Evolutionary conservation across 2,329 filamentous ascomycete species (phyloP).

Genomic region (Monilinia laxa): DNA sequence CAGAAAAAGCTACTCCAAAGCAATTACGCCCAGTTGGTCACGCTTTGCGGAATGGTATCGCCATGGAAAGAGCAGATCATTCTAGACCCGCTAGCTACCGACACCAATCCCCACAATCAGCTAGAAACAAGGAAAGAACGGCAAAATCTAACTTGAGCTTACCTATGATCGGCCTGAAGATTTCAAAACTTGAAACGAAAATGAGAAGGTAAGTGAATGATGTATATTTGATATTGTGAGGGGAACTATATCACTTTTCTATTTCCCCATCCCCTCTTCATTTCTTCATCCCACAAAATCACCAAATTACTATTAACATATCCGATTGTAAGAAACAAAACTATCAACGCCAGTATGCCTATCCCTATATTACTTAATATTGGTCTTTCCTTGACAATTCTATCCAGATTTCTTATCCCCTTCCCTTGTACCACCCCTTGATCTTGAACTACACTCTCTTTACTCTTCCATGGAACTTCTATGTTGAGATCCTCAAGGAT

Average conservation of each 20-base stretch:
- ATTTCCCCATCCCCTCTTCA: conserved; percentile 31
- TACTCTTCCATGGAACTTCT: conserved; percentile 31
- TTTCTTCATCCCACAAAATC: conserved; percentile 31
- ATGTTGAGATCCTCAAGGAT: conserved; percentile 43
- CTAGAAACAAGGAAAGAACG: no score
- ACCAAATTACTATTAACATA: conserved; percentile 31
- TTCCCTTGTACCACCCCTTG: conserved; percentile 31
- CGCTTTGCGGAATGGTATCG: neutral
- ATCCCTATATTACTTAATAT: conserved; percentile 31
- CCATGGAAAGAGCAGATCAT: neutral
- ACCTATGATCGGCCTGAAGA: neutral
- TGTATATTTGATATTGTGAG: neutral
- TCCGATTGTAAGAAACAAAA: conserved; percentile 24
- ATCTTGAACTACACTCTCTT: conserved; percentile 25
- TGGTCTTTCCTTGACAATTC: conserved; percentile 26
- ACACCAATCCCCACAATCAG: neutral
- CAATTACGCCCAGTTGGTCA: no score
- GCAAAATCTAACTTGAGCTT: neutral
- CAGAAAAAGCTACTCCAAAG: no score
- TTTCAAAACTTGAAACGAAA: neutral
- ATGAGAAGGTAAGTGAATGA: neutral
- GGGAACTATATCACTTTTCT: conserved; percentile 1
- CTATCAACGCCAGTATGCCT: conserved; percentile 26
- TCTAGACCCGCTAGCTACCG: neutral
- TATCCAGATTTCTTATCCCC: conserved; percentile 33